Evolutionary conservation across 768 basidiomycete genomes (phyloP).

Genomic region (Psilocybe tampanensis): DNA sequence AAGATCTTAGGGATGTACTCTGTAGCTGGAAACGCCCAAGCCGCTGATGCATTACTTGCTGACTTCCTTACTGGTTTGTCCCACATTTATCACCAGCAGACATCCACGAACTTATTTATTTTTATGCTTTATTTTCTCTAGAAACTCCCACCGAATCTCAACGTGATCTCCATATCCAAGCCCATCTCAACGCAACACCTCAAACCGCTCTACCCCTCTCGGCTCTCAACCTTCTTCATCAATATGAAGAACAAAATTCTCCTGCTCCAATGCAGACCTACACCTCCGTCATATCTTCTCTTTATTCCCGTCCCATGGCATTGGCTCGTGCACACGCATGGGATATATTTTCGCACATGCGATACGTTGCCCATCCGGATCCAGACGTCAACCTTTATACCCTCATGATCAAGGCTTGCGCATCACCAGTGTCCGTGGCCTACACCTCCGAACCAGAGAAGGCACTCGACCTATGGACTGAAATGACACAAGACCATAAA

Average conservation of each 20-base stretch:
- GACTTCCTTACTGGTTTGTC: slow-evolving; percentile 46
- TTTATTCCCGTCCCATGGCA: slow-evolving; percentile 51
- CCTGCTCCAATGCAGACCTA: slow-evolving; percentile 79
- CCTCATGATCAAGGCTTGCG: slow-evolving; percentile 88
- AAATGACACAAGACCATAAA: slow-evolving; percentile 79
- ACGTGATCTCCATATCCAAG: slow-evolving; percentile 73
- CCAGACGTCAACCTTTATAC: slow-evolving; percentile 77
- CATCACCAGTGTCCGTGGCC: slow-evolving; percentile 46
- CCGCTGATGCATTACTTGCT: slow-evolving; percentile 47
- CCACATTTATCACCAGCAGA: background rate
- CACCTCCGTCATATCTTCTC: slow-evolving; percentile 62
- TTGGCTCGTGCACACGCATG: slow-evolving; percentile 78
- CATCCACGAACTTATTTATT: background rate
- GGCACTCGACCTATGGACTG: slow-evolving; percentile 90
- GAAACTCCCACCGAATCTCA: slow-evolving; percentile 53
- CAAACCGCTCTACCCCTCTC: slow-evolving; percentile 52
- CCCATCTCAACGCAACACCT: slow-evolving; percentile 56
- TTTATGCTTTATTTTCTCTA: slow-evolving; percentile 10
- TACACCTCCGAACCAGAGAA: slow-evolving; percentile 80
- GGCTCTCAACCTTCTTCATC: slow-evolving; percentile 70
- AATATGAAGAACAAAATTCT: slow-evolving; percentile 64
- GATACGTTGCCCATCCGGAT: slow-evolving; percentile 87
- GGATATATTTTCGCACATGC: slow-evolving; percentile 96
- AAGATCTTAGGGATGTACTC: slow-evolving; percentile 54
- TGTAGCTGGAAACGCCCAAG: slow-evolving; percentile 41